Evolutionary conservation across 306 rosid genomes (phyloP).

Genomic region (Hippophae rhamnoides): DNA sequence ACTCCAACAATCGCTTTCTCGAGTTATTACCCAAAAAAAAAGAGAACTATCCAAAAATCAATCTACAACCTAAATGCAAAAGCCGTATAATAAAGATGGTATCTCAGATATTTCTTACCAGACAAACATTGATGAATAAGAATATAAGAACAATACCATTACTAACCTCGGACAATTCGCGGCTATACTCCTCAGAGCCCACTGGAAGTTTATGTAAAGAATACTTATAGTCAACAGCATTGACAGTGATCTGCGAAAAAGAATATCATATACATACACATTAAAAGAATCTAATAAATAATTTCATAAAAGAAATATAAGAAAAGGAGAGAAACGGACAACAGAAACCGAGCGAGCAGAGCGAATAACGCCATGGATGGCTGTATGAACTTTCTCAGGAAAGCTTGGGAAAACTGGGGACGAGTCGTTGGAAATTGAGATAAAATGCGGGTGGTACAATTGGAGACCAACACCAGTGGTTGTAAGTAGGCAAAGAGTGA

Average conservation of each 20-base stretch:
- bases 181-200: constrained; percentile 51
- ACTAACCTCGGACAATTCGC: constrained; percentile 47
- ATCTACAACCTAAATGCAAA: too few relatives aligned
- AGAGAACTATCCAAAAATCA: too few relatives aligned
- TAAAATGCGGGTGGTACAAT: constrained; percentile 12
- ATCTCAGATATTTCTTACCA: too few relatives aligned
- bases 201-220: constrained; percentile 39
- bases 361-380: constrained; percentile 52
- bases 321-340: constrained; percentile 25
- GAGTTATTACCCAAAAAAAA: too few relatives aligned
- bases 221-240: constrained; percentile 57
- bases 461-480: constrained; percentile 20
- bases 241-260: constrained; percentile 43
- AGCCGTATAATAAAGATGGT: too few relatives aligned
- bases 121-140: too few relatives aligned
- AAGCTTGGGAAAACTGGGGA: constrained; percentile 4
- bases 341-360: constrained; percentile 64
- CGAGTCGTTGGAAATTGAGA: constrained; percentile 14
- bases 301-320: not conserved
- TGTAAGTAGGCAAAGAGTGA: constrained; percentile 23
- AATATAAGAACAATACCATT: too few relatives aligned
- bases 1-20: too few relatives aligned
- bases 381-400: constrained; percentile 21
- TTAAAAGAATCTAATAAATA: not conserved
- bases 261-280: not conserved